Evolutionary conservation across 345 rosid genomes (phyloP), one percentile per base, ranked within the genome.

Genomic region (Syzygium oleosum): DNA sequence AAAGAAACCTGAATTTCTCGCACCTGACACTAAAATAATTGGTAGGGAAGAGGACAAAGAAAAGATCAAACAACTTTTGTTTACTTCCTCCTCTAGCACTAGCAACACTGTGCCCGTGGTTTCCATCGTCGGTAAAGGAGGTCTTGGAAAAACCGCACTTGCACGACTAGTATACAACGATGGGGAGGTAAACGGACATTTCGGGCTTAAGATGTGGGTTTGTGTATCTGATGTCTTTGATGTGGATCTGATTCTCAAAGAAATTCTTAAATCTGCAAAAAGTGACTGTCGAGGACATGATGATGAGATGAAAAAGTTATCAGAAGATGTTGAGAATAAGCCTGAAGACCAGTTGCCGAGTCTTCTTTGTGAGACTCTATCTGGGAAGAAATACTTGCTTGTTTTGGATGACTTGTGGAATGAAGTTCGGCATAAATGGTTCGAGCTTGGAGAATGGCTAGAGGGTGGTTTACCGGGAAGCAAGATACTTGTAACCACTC

Each of bases 111-210:
- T 63, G 34, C 27, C 68, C 13, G 12, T 27, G 27, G 34, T 61
- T 0, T 14, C 68, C 68, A 61, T 61, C 6, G 8, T 61, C n/a
- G 68, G 68, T 61, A 61, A 12, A 27, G 68, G 68, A 27, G 68
- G 68, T 12, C 34, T 61, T 27, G 68, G 68, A 13, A 61, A 61
- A 61, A 61, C 68, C 0, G 34, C 34, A 12, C 34, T 61, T 1
- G 34, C 68, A 12, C 68, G 34, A 12, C 34, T 61, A 2, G 34
- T 27, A n/a, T 61, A 27, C 68, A 27, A 61, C 17, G 68, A 61
- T 61, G 9, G 0, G 16, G 4, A 27, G 15, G 68, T 61, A 59
- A 2, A 2, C 0, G 8, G 12, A 27, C 68, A 12, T 59, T 61
- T 61, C 7, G 34, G 3, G 3, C 34, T 0, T 27, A 59, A 27